phyloP scores from a whole-genome alignment of 2,329 filamentous ascomycete genomes.

The Gyromitra esculenta region DNA sequence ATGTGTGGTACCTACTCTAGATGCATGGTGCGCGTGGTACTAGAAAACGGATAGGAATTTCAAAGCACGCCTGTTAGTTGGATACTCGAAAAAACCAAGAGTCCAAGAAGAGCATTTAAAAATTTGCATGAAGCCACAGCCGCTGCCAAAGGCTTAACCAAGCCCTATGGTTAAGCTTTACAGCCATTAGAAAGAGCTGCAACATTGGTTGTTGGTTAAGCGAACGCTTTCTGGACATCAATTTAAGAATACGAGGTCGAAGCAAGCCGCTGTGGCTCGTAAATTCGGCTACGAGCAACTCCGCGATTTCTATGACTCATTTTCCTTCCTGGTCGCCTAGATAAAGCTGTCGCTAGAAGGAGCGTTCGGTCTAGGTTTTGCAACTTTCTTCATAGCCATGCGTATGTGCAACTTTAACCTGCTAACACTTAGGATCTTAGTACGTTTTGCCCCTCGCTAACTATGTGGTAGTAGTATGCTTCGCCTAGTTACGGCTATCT shows the following conservation, averaged over 20 bases:
- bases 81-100: neutral
- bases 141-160: slow-evolving; percentile 24
- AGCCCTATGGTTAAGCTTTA: neutral
- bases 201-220: neutral
- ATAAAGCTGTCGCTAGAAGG: slow-evolving; percentile 17
- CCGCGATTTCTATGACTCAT: slow-evolving; percentile 12
- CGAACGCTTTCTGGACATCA: neutral
- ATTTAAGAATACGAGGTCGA: slow-evolving; percentile 4
- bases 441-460: neutral
- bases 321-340: neutral
- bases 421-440: neutral
- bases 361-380: neutral
- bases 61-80: neutral
- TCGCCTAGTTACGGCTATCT: slow-evolving; percentile 6
- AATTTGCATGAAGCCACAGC: neutral
- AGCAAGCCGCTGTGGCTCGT: slow-evolving; percentile 8
- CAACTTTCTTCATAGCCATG: neutral
- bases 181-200: slow-evolving; percentile 5
- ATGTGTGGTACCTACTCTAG: neutral
- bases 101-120: slow-evolving; percentile 4
- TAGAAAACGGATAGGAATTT: neutral
- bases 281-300: neutral
- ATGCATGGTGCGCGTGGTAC: neutral
- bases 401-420: neutral
- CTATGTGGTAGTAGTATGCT: neutral